These are phyloP conservation scores for Metschnikowia gelsemii DNA, from an alignment of 805 yeast species.

Conservation along the genomic window DNA sequence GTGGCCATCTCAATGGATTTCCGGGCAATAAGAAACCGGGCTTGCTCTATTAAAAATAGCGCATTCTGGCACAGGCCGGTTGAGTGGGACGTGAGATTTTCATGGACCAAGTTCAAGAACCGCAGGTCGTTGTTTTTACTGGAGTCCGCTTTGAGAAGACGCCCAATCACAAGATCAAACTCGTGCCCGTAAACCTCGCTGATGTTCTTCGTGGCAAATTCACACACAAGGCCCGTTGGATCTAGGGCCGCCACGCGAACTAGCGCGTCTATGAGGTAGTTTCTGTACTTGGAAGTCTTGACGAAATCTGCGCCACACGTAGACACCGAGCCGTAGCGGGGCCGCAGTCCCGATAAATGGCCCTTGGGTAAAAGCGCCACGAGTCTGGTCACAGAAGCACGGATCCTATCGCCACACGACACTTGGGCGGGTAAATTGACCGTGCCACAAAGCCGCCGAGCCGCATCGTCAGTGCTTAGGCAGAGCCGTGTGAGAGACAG, in stretches of 20 bases:
- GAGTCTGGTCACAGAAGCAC: conserved; percentile 35
- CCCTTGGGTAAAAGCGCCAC: conserved; percentile 50
- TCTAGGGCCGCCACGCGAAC: conserved; percentile 42
- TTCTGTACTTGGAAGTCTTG: conserved; percentile 41
- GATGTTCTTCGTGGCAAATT: conserved; percentile 40
- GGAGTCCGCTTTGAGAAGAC: conserved; percentile 33
- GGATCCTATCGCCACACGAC: conserved; percentile 31
- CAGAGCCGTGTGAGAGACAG: conserved; percentile 57
- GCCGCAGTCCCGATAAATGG: conserved; percentile 43
- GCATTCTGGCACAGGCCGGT: conserved; percentile 50
- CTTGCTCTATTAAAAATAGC: conserved; percentile 58
- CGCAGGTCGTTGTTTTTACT: conserved; percentile 42
- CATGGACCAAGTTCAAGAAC: conserved; percentile 47
- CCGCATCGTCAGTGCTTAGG: conserved; percentile 51
- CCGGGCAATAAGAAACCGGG: conserved; percentile 58
- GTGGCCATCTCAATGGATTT: conserved; percentile 55
- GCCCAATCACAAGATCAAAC: conserved; percentile 37
- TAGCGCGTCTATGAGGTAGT: conserved; percentile 54
- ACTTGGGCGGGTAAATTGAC: conserved; percentile 40
- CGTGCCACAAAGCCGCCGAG: conserved; percentile 58
- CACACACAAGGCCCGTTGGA: conserved; percentile 29
- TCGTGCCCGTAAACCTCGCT: conserved; percentile 14
- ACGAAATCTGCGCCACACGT: conserved; percentile 30
- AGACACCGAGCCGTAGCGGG: conserved; percentile 31
- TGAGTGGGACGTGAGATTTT: conserved; percentile 8